Base-by-base conservation (phyloP, 116 monocot species). In the Zostera marina region DNA sequence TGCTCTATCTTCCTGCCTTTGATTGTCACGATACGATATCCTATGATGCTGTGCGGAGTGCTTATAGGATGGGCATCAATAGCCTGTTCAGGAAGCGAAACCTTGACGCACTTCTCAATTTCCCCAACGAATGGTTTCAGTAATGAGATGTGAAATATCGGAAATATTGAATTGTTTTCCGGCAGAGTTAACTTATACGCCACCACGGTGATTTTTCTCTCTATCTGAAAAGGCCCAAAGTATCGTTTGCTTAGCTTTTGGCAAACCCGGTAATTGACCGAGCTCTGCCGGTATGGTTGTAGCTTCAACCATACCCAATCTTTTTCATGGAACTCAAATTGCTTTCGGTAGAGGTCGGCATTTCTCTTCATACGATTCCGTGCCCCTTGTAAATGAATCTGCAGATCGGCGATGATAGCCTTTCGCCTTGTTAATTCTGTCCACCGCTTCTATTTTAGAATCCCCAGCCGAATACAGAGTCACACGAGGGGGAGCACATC, bases 341-440 rank as follows among this genome's bases (percentile, higher is more conserved):
- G 9, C 13, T 0, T 24, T 1, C 43, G 5, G 1, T 63, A 7
- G 4, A 6, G 16, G 15, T 40, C 49, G 0, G 48, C 57, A 1
- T 43, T 19, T 5, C 0, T 0, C 11, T 71, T 70, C 70, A 70
- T 70, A 3, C 15, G 7, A 0, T 54, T 0, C 45, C 65, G 53
- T 0, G 52, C 42, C 7, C 52, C 9, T 0, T 14, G 0, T 0
- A 71, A 19, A 11, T 48, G 47, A 0, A 7, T 0, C 13, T 38
- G 16, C 2, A 71, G 8, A 0, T 8, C 0, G 0, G 17, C 12
- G 0, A 71, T 1, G 1, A 60, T 51, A 1, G 32, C 13, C 4
- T 62, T 56, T 0, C 48, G 6, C 1, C 4, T 15, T 1, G 7
- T 0, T 9, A 57, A 9, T 0, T 19, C 11, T 6, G 13, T 59